Conservation (phyloP, 2,329 filamentous ascomycete species). For the Colletotrichum echinochloae region DNA sequence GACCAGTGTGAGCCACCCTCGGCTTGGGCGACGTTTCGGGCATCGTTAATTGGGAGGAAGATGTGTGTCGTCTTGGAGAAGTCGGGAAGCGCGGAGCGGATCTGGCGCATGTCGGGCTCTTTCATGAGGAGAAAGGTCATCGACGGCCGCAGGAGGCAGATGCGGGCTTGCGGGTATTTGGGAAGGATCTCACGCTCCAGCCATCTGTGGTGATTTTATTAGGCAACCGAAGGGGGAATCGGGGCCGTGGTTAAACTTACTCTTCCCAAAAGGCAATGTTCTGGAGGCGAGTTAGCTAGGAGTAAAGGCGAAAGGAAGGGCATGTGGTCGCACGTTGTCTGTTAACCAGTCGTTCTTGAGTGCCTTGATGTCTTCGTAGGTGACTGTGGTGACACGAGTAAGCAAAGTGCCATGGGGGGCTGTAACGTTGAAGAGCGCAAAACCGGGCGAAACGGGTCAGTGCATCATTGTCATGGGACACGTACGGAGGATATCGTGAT, state of each 20-base stretch:
- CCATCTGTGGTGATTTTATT: constrained; percentile 62
- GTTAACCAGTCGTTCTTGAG: constrained; percentile 96
- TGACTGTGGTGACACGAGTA: constrained; percentile 67
- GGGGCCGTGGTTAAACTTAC: constrained; percentile 59
- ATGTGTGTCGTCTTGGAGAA: constrained; percentile 88
- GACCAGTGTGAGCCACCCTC: constrained; percentile 97
- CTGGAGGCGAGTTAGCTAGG: constrained; percentile 58
- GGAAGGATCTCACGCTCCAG: constrained; percentile 90
- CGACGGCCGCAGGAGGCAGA: constrained; percentile 89
- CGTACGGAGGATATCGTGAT: constrained; percentile 48
- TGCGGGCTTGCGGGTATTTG: constrained; percentile 84
- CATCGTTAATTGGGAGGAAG: constrained; percentile 96
- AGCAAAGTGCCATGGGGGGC: constrained; percentile 6
- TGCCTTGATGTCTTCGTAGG: constrained; percentile 87
- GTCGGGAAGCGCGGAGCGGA: constrained; percentile 80
- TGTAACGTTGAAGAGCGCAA: neutral
- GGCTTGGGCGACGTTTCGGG: constrained; percentile 77
- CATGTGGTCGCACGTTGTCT: constrained; percentile 78
- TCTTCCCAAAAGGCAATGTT: constrained; percentile 99
- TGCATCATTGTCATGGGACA: constrained; percentile 1
- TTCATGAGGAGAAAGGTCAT: constrained; percentile 95
- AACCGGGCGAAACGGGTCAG: neutral
- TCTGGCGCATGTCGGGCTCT: constrained; percentile 66
- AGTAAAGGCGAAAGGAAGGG: neutral
- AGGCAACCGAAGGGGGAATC: constrained; percentile 8